Conservation (phyloP, 169 alveolate species). For the Theileria equi region DNA sequence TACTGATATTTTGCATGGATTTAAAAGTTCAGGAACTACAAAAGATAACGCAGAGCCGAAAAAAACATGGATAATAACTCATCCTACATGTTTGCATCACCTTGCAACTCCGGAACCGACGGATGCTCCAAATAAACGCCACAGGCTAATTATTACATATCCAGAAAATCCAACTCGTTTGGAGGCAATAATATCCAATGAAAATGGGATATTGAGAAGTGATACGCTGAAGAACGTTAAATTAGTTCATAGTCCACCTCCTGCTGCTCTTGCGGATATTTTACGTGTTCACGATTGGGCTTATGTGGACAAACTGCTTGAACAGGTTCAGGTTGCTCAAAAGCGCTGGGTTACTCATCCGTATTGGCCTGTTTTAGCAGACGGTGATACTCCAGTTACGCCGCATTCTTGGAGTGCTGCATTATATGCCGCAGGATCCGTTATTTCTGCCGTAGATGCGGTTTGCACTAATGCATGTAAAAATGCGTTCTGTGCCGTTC, state of each 20-base stretch:
- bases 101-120: constrained; percentile 87
- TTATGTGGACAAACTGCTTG: constrained; percentile 79
- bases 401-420: constrained; percentile 89
- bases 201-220: constrained; percentile 80
- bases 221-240: constrained; percentile 75
- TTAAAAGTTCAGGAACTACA: not conserved
- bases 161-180: constrained; percentile 89
- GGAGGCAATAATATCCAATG: constrained; percentile 82
- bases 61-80: constrained; percentile 62
- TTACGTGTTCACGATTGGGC: constrained; percentile 93
- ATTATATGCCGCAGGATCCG: constrained; percentile 88
- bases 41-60: not conserved
- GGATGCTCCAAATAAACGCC: constrained; percentile 81
- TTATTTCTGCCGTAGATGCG: constrained; percentile 88
- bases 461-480: constrained; percentile 80
- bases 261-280: constrained; percentile 88
- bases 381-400: constrained; percentile 87
- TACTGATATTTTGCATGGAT: not conserved
- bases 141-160: constrained; percentile 73
- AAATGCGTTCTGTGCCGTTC: constrained; percentile 88
- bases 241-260: constrained; percentile 73
- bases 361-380: constrained; percentile 74
- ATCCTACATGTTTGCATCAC: constrained; percentile 79
- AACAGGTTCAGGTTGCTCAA: constrained; percentile 63
- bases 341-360: constrained; percentile 65